Evolutionary conservation across 257 asterid genomes (phyloP).

Genomic region (Paraleonurus japonicus): DNA sequence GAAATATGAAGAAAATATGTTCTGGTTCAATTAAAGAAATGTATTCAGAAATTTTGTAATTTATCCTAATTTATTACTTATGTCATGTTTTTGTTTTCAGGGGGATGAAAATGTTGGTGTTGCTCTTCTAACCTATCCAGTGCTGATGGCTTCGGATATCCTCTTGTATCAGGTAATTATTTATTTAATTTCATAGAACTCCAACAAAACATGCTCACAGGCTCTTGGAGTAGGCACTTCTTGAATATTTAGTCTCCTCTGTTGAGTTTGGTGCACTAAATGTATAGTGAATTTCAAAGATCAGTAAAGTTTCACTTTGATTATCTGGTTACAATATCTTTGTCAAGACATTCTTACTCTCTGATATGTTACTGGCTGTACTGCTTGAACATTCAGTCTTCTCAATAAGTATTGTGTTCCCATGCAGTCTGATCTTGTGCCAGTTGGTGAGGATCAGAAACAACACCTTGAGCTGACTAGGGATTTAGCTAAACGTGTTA

Average conservation of each 20-base stretch:
- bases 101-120: constrained; percentile 98
- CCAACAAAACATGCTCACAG: not conserved
- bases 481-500: constrained; percentile 89
- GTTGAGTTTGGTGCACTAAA: not conserved
- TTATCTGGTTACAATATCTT: constrained; percentile 15
- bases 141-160: constrained; percentile 96
- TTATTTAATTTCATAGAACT: not conserved
- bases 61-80: not conserved
- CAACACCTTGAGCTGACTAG: constrained; percentile 95
- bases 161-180: constrained; percentile 80
- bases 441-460: constrained; percentile 98
- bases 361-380: constrained; percentile 18
- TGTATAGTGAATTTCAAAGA: constrained; percentile 1
- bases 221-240: constrained; percentile 1
- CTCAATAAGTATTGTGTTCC: constrained; percentile 37
- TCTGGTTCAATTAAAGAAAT: not conserved
- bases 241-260: not conserved
- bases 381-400: constrained; percentile 36
- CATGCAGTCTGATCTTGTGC: constrained; percentile 97
- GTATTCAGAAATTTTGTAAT: not conserved
- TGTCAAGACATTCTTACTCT: not conserved
- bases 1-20: not conserved
- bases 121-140: constrained; percentile 90
- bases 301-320: not conserved
- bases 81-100: constrained; percentile 34